These are phyloP conservation scores for Viola odorata DNA, from an alignment of 345 rosid genomes.

Conservation along the genomic window DNA sequence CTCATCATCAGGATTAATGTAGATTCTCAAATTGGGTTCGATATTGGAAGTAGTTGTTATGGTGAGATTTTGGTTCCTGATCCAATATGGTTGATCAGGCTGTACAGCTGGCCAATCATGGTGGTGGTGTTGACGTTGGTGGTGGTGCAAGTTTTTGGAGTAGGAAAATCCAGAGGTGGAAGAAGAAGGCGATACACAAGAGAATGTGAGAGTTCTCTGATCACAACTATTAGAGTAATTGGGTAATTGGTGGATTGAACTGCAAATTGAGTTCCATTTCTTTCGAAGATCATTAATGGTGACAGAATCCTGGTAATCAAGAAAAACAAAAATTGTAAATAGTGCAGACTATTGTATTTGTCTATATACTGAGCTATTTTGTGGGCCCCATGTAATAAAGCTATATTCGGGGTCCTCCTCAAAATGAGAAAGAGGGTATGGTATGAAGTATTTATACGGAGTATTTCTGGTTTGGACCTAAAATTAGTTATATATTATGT, in stretches of 20 bases:
- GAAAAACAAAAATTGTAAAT: not conserved
- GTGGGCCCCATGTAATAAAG: no score
- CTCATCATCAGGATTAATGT: slow-evolving; percentile 35
- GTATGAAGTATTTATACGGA: no score
- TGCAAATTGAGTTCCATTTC: slow-evolving; percentile 59
- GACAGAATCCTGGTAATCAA: slow-evolving; percentile 38
- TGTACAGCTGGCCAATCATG: slow-evolving; percentile 46
- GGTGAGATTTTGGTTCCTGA: slow-evolving; percentile 8
- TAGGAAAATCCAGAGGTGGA: slow-evolving; percentile 42
- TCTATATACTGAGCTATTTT: not conserved
- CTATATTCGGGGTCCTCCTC: no score
- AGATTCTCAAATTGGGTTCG: slow-evolving; percentile 39
- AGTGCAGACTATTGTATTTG: slow-evolving; percentile 5
- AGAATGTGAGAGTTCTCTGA: slow-evolving; percentile 44
- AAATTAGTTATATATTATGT: no score
- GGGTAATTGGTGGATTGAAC: slow-evolving; percentile 43
- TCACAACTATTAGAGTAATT: slow-evolving; percentile 14
- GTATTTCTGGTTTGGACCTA: no score
- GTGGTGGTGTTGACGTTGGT: slow-evolving; percentile 30
- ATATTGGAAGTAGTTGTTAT: not conserved
- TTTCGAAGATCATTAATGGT: slow-evolving; percentile 45
- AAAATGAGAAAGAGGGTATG: no score
- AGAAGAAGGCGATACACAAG: slow-evolving; percentile 57
- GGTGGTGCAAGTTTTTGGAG: slow-evolving; percentile 29
- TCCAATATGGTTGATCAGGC: slow-evolving; percentile 27